phyloP scores from a whole-genome alignment of 768 basidiomycete genomes.

The Xerocomellus chrysenteron region DNA sequence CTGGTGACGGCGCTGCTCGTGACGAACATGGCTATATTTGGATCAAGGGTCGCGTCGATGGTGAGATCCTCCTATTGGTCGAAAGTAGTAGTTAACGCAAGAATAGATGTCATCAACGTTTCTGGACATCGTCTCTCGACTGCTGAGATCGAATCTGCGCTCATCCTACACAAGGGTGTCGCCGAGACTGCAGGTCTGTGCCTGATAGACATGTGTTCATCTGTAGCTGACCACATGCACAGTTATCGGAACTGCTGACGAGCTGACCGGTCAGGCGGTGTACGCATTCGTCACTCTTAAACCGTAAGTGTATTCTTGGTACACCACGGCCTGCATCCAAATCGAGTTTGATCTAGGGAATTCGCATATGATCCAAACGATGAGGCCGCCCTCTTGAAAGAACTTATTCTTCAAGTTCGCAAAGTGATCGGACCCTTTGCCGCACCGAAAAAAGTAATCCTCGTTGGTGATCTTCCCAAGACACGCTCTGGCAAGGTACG shows the following conservation, averaged over 20 bases:
- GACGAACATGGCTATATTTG: constrained; percentile 97
- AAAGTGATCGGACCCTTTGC: constrained; percentile 99
- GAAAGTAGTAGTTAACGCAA: background rate
- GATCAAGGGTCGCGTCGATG: constrained; percentile 98
- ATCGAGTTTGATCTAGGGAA: constrained; percentile 47
- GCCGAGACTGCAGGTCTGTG: constrained; percentile 82
- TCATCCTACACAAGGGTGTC: constrained; percentile 92
- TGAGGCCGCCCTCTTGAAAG: constrained; percentile 74
- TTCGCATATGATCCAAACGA: constrained; percentile 73
- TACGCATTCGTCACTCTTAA: constrained; percentile 92
- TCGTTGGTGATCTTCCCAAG: constrained; percentile 87
- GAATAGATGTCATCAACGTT: constrained; percentile 91
- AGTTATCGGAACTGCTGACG: constrained; percentile 84
- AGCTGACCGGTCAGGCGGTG: constrained; percentile 93
- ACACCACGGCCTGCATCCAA: background rate
- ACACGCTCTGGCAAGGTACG: constrained; percentile 86
- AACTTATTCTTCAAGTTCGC: constrained; percentile 91
- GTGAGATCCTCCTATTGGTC: constrained; percentile 39
- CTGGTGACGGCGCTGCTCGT: constrained; percentile 95
- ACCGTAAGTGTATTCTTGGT: constrained; percentile 55
- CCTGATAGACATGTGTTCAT: background rate
- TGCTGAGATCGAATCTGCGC: constrained; percentile 95
- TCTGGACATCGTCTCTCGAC: constrained; percentile 96
- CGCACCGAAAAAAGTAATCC: constrained; percentile 88
- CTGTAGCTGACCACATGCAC: constrained; percentile 6